Percentiles rank a stretch among this genome's conserved stretches.
These are phyloP conservation scores for Sporothrix protearum DNA, from an alignment of 2,329 filamentous ascomycete species.

Conservation along the genomic window DNA sequence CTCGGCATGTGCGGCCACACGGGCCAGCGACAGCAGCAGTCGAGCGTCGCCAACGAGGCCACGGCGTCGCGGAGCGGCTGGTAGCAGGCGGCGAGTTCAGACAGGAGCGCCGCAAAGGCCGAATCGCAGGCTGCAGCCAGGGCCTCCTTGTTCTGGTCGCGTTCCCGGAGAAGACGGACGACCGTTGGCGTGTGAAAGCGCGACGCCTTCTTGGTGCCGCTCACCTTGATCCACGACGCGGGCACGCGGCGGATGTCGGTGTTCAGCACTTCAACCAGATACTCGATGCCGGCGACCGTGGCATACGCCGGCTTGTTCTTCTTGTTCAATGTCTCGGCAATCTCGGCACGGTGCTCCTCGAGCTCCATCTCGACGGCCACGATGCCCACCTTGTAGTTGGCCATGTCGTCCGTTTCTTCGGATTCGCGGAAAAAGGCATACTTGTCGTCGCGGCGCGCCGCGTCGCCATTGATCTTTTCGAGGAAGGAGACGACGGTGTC, in stretches of 20 bases:
- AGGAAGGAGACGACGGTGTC: slow-evolving; percentile 70
- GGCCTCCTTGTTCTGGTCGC: slow-evolving; percentile 92
- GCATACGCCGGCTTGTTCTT: slow-evolving; percentile 66
- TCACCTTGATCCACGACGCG: slow-evolving; percentile 92
- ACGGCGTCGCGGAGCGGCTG: slow-evolving; percentile 86
- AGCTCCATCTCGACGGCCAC: slow-evolving; percentile 89
- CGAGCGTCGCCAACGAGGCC: slow-evolving; percentile 77
- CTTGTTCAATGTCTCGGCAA: slow-evolving; percentile 68
- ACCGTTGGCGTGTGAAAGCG: slow-evolving; percentile 95
- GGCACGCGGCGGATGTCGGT: slow-evolving; percentile 78
- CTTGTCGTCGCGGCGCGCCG: slow-evolving; percentile 84
- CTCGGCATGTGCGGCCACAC: slow-evolving; percentile 79
- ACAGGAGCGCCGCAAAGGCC: slow-evolving; percentile 70
- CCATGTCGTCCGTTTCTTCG: slow-evolving; percentile 83
- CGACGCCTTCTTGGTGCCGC: slow-evolving; percentile 85
- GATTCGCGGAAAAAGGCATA: slow-evolving; percentile 88
- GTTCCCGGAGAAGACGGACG: slow-evolving; percentile 73
- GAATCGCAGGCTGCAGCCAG: slow-evolving; percentile 86
- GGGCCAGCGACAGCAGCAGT: slow-evolving; percentile 86
- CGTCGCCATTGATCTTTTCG: slow-evolving; percentile 77
- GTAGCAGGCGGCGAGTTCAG: slow-evolving; percentile 76
- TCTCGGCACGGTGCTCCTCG: slow-evolving; percentile 67
- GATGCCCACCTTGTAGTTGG: slow-evolving; percentile 84
- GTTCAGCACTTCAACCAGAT: slow-evolving; percentile 88
- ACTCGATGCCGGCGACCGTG: slow-evolving; percentile 87